Conservation (phyloP, 257 asterid species). For the Penstemon barbatus region DNA sequence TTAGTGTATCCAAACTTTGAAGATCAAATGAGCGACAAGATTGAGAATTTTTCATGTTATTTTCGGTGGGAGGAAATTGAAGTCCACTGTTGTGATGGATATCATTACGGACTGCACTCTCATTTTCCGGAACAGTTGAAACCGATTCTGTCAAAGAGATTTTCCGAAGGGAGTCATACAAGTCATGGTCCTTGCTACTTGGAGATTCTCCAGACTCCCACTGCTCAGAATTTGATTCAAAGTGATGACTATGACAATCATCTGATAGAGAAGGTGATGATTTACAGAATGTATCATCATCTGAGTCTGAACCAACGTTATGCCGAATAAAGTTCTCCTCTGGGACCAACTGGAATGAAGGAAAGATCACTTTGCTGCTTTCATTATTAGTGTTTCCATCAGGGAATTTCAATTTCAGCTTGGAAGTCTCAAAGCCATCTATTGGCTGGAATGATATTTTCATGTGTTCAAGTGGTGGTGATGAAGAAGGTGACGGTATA, state of each 20-base stretch:
- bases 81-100: conserved; percentile 30
- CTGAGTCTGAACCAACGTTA: conserved; percentile 69
- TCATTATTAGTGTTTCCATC: conserved; percentile 48
- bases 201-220: conserved; percentile 85
- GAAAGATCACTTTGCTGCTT: conserved; percentile 54
- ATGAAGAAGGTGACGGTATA: conserved; percentile 62
- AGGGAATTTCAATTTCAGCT: conserved; percentile 77
- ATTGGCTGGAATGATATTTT: conserved; percentile 87
- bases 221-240: conserved; percentile 77
- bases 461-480: conserved; percentile 96
- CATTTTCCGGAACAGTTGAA: conserved; percentile 45
- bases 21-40: conserved; percentile 56
- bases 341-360: conserved; percentile 97
- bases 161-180: conserved; percentile 63
- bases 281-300: conserved; percentile 81
- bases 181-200: conserved; percentile 57
- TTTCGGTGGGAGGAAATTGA: conserved; percentile 42
- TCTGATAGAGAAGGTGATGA: conserved; percentile 79
- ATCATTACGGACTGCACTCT: conserved; percentile 38
- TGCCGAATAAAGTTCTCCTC: conserved; percentile 52
- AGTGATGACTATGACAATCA: conserved; percentile 65
- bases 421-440: conserved; percentile 60
- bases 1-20: conserved; percentile 49
- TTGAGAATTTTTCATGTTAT: conserved; percentile 44
- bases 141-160: conserved; percentile 66